These are phyloP conservation scores for Rhizophagus prolifer DNA, from an alignment of 192 early-diverging fungal genomes.

Conservation along the genomic window DNA sequence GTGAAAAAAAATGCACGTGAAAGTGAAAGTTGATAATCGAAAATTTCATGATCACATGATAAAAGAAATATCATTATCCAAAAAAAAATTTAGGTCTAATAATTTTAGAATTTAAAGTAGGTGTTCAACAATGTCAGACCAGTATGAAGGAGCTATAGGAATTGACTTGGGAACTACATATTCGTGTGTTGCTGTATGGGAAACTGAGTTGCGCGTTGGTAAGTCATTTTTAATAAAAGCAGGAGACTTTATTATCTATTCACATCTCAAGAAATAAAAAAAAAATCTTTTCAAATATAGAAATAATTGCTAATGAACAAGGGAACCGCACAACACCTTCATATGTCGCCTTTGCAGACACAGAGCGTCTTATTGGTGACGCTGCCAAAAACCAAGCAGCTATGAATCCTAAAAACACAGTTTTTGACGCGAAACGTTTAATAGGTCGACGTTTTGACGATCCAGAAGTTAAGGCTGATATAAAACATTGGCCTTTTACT, in stretches of 20 bases:
- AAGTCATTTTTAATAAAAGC: conserved; percentile 1
- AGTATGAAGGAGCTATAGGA: conserved; percentile 68
- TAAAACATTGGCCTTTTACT: conserved; percentile 84
- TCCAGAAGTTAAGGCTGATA: conserved; percentile 76
- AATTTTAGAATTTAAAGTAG: too few species aligned
- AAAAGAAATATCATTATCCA: too few species aligned
- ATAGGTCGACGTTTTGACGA: conserved; percentile 88
- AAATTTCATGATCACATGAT: too few species aligned
- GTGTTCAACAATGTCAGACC: conserved; percentile 32
- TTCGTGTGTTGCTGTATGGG: conserved; percentile 77
- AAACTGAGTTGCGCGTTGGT: conserved; percentile 47
- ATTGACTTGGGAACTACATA: conserved; percentile 95
- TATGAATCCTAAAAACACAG: conserved; percentile 88
- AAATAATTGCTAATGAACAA: conserved; percentile 86
- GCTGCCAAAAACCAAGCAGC: conserved; percentile 90
- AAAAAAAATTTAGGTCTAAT: too few species aligned
- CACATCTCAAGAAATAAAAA: not conserved
- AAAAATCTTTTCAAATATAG: conserved; percentile 25
- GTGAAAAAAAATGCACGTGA: too few species aligned
- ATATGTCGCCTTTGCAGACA: conserved; percentile 80
- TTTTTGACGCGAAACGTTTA: conserved; percentile 90
- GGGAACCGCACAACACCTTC: conserved; percentile 89
- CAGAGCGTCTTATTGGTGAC: conserved; percentile 81
- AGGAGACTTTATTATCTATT: not conserved
- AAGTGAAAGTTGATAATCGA: too few species aligned